A percentile compares a stretch with the other conserved stretches of the same genome.
Evolutionary conservation across 352 stramenopile species (phyloP).

Genomic region (Phytophthora gonapodyides): DNA sequence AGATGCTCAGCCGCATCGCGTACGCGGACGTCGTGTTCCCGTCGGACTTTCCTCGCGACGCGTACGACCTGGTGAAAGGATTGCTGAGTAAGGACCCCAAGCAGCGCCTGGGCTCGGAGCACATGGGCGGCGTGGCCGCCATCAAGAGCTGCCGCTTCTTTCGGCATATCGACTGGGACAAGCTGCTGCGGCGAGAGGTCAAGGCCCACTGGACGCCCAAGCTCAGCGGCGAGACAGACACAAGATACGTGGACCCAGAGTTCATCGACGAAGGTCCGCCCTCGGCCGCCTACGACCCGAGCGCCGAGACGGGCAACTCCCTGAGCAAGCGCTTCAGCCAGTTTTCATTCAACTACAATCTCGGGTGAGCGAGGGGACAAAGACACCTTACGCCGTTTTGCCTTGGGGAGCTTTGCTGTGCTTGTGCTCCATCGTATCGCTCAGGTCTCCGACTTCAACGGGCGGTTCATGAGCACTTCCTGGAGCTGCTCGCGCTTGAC

Average conservation of each 20-base stretch:
- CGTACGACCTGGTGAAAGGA: constrained; percentile 74
- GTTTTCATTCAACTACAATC: constrained; percentile 91
- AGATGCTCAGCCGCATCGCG: constrained; percentile 86
- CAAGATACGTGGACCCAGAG: constrained; percentile 87
- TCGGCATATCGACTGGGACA: constrained; percentile 73
- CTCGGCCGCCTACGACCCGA: constrained; percentile 81
- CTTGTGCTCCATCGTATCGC: background rate
- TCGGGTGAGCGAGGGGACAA: constrained; percentile 38
- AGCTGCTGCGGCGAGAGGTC: constrained; percentile 68
- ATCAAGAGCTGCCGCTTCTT: constrained; percentile 85
- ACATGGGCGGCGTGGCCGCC: constrained; percentile 62
- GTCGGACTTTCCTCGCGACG: constrained; percentile 73
- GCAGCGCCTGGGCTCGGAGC: constrained; percentile 66
- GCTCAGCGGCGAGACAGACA: constrained; percentile 85
- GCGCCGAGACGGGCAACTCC: constrained; percentile 57
- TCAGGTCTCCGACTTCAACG: constrained; percentile 78
- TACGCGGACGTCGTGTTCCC: constrained; percentile 80
- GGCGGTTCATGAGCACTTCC: constrained; percentile 81
- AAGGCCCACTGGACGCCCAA: constrained; percentile 85
- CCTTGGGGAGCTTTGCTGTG: background rate
- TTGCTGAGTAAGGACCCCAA: constrained; percentile 78
- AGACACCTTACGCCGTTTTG: constrained; percentile 15
- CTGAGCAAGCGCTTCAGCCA: constrained; percentile 89
- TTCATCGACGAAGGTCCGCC: constrained; percentile 88
- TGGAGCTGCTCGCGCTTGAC: constrained; percentile 77